Conservation (phyloP, 2,329 filamentous ascomycete genomes). For the Trichophyton schoenleinii region DNA sequence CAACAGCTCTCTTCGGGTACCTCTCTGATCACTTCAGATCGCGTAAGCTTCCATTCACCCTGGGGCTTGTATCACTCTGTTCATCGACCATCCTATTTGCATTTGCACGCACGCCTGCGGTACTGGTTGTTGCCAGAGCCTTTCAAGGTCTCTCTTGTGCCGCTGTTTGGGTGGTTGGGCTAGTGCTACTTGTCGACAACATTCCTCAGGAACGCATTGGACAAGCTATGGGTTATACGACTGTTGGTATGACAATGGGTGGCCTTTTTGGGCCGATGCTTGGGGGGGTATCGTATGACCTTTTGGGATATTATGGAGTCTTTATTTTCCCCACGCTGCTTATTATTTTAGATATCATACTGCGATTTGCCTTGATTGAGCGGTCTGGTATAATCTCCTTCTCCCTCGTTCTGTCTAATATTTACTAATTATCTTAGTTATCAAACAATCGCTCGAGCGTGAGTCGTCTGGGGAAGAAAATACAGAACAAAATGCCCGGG, state of each 20-base stretch:
- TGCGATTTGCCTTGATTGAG: conserved; percentile 45
- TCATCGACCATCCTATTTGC: conserved; percentile 45
- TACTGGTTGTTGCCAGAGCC: conserved; percentile 41
- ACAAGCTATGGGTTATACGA: conserved; percentile 47
- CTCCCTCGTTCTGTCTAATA: too few species aligned
- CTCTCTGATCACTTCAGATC: conserved; percentile 43
- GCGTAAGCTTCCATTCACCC: conserved; percentile 46
- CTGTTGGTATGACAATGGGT: conserved; percentile 46
- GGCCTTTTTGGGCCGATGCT: conserved; percentile 45
- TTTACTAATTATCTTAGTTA: too few species aligned
- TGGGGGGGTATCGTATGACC: conserved; percentile 49
- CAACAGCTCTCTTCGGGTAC: conserved; percentile 29
- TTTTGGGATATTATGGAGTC: conserved; percentile 46
- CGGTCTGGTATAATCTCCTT: conserved; percentile 20
- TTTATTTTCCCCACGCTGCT: conserved; percentile 45
- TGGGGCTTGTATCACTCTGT: conserved; percentile 42
- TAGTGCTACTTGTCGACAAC: conserved; percentile 48
- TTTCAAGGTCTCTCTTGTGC: conserved; percentile 47
- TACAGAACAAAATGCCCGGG: neutral
- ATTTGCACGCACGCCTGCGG: conserved; percentile 35
- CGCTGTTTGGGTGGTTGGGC: conserved; percentile 48
- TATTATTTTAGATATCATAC: conserved; percentile 45
- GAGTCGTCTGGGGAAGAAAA: neutral
- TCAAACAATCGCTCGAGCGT: too few species aligned
- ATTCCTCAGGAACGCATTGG: conserved; percentile 46